phyloP scores from a whole-genome alignment of 164 flowering plant species.

The Kingdonia uniflora region DNA sequence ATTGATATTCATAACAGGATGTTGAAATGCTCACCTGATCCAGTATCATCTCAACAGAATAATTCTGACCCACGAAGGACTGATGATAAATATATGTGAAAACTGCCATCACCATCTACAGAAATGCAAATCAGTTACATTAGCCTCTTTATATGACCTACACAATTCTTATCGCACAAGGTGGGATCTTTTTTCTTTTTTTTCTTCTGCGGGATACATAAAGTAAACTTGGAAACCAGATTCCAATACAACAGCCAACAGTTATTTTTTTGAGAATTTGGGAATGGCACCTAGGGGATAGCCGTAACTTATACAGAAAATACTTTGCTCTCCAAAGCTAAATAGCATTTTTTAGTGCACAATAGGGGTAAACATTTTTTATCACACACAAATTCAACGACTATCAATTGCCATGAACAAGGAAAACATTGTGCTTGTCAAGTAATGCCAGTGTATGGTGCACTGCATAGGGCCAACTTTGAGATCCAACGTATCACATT shows the following conservation, averaged over 20 bases:
- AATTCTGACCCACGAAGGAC: slow-evolving; percentile 65
- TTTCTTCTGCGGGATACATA: too few species aligned
- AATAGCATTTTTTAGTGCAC: too few species aligned
- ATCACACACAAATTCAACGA: too few species aligned
- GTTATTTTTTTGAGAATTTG: too few species aligned
- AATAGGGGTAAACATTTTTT: too few species aligned
- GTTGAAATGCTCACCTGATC: slow-evolving; percentile 51
- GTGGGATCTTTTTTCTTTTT: too few species aligned
- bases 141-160: background rate
- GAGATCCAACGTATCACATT: background rate
- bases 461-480: background rate
- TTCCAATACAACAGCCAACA: too few species aligned
- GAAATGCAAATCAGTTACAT: slow-evolving; percentile 4
- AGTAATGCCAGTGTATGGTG: background rate
- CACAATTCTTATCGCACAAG: background rate
- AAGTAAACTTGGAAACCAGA: too few species aligned
- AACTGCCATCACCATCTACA: slow-evolving; percentile 98
- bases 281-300: too few species aligned
- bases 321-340: too few species aligned
- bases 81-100: slow-evolving; percentile 92
- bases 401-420: background rate
- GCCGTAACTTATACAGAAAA: too few species aligned
- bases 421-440: background rate
- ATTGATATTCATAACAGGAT: background rate
- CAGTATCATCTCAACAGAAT: slow-evolving; percentile 59